phyloP scores from a whole-genome alignment of 2,329 filamentous ascomycete genomes.

The Phialocephala subalpina region DNA sequence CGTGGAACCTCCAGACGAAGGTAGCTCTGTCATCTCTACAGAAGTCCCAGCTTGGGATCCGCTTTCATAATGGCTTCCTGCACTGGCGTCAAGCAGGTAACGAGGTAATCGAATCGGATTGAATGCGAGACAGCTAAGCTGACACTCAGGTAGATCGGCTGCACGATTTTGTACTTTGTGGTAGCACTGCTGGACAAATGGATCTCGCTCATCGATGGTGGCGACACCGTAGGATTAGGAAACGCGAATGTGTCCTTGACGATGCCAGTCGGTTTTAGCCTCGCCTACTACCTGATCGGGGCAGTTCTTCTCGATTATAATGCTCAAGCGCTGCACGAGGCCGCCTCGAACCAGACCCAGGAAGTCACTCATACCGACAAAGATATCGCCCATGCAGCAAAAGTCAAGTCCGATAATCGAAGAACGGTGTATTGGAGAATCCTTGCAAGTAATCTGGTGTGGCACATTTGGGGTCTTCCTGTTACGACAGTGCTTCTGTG shows the following conservation, averaged over 20 bases:
- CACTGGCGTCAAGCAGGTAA: conserved; percentile 64
- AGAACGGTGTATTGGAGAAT: conserved; percentile 58
- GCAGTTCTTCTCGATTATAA: conserved; percentile 64
- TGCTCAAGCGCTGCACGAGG: conserved; percentile 56
- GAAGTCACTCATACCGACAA: conserved; percentile 53
- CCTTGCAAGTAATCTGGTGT: conserved; percentile 55
- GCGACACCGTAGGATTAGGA: conserved; percentile 49
- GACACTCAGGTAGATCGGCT: conserved; percentile 45
- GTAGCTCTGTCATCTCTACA: conserved; percentile 60
- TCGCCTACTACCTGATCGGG: conserved; percentile 64
- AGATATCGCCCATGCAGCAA: conserved; percentile 47
- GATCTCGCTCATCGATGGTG: conserved; percentile 56
- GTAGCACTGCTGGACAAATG: conserved; percentile 64
- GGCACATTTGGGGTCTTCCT: conserved; percentile 60
- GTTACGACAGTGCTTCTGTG: conserved; percentile 58
- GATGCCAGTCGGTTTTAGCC: conserved; percentile 57
- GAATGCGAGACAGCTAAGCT: neutral
- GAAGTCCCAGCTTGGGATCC: conserved; percentile 61
- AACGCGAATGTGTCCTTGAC: conserved; percentile 45
- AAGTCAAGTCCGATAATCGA: conserved; percentile 28
- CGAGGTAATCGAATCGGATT: conserved; percentile 36
- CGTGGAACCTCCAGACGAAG: conserved; percentile 65
- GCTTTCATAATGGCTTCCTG: conserved; percentile 63
- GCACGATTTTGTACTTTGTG: conserved; percentile 61
- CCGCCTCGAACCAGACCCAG: conserved; percentile 51